phyloP scores from a whole-genome alignment of 495 filamentous ascomycete species.

The Penicillium manginii region DNA sequence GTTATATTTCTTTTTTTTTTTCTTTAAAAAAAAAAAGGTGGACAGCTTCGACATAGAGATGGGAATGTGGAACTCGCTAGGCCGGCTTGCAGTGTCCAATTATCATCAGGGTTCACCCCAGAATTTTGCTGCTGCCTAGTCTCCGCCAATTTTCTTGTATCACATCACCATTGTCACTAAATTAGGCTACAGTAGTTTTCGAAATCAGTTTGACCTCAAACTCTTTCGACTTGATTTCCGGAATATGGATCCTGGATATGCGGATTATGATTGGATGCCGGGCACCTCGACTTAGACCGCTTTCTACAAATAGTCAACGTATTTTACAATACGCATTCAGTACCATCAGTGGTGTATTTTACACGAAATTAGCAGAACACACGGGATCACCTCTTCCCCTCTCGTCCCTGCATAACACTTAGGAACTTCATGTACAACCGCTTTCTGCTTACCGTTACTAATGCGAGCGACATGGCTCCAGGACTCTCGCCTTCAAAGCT shows the following conservation, averaged over 20 bases:
- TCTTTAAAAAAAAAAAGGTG: neutral
- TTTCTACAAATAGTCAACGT: too few species aligned
- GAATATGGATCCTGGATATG: too few species aligned
- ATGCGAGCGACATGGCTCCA: neutral
- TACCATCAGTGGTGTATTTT: slow-evolving; percentile 8
- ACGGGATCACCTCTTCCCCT: neutral
- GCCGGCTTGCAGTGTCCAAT: neutral
- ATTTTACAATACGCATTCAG: slow-evolving; percentile 3
- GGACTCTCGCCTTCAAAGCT: slow-evolving; percentile 2
- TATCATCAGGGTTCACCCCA: neutral
- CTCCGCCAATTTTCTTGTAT: neutral
- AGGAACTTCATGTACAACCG: neutral
- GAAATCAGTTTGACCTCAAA: too few species aligned
- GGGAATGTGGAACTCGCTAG: neutral
- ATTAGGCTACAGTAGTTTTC: too few species aligned
- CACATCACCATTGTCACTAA: neutral
- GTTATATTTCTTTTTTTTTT: too few species aligned
- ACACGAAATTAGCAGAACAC: slow-evolving; percentile 10
- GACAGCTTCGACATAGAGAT: too few species aligned
- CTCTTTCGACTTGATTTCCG: too few species aligned
- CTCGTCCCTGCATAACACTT: neutral
- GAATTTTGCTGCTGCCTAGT: neutral
- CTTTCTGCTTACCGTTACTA: neutral
- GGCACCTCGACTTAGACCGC: too few species aligned
- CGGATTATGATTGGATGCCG: too few species aligned